Base-by-base conservation (phyloP, 164 flowering plant species). In the Vitis cinerea region DNA sequence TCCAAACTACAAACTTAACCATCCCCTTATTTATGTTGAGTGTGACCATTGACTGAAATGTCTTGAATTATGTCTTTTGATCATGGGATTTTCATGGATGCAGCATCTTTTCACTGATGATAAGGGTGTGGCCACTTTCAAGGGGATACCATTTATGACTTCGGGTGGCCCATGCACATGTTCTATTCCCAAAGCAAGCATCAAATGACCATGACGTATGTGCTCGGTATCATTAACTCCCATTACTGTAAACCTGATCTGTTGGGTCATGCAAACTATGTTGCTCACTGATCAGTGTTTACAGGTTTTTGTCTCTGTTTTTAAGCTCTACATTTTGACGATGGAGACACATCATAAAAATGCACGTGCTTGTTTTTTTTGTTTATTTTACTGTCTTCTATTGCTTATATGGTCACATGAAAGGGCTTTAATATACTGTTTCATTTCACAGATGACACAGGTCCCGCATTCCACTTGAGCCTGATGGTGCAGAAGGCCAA, bases 101-200 rank as follows among this genome's bases (percentile, higher is more conserved):
- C 93, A 95, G 99, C 71, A 87, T 85, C 93, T 95, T 63, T 85
- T 69, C 81, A 95, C 99, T 2, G 91, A 92, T 77, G 92, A 83
- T 60, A 86, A 86, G 37, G 98, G 98, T 8, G 83, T 91, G 27
- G 97, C 99, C 29, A 92, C 98, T 23, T 93, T 78, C 75, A 91
- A 91, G 74, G 97, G 96, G n/a, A 76, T 87, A 59, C 96, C 97
- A 31, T 95, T 95, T 73, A 93, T 93, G 98, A 95, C 99, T 10
- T 88, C 96, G 30, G 88, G 80, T 62, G 99, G 99, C 58, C 93
- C 98, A 17, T 91, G 96, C 83, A 81, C 85, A 50, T 92, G 96
- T 54, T 85, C 90, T 27, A 81, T 95, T 66, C 78, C 81, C 48
- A 88, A 85, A 48, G 99, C 79, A 69, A 83, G 75, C 79, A 84